phyloP scores from a whole-genome alignment of 148 eudicot species.

The Cornus suecica region DNA sequence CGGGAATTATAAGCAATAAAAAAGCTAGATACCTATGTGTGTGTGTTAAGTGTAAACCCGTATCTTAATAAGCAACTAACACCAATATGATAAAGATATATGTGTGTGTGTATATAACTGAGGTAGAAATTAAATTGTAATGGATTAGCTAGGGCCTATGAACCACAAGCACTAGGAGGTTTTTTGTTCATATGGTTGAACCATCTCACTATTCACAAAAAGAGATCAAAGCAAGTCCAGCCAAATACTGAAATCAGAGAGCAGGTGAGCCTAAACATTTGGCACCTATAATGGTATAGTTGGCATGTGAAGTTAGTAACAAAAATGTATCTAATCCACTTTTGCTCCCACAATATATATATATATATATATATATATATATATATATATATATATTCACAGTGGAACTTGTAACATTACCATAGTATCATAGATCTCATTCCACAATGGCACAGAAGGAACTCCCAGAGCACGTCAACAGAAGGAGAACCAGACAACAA shows the following conservation, averaged over 20 bases:
- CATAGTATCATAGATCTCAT: neutral
- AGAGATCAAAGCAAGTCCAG: no score
- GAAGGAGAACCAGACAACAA: slow-evolving; percentile 42
- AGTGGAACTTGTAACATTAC: no score
- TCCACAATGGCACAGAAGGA: slow-evolving; percentile 43
- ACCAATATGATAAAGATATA: no score
- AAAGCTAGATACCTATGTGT: no score
- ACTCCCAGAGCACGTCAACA: slow-evolving; percentile 16
- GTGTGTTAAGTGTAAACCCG: no score
- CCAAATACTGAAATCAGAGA: slow-evolving; percentile 8
- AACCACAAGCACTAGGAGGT: neutral
- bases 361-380: no score
- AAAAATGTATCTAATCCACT: slow-evolving; percentile 37
- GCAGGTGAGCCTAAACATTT: slow-evolving; percentile 43
- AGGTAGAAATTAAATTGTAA: no score
- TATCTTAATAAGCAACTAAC: no score
- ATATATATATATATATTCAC: neutral
- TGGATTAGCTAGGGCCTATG: slow-evolving; percentile 12
- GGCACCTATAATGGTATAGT: slow-evolving; percentile 24
- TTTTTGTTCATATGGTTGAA: no score
- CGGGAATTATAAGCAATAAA: no score
- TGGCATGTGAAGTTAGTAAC: slow-evolving; percentile 7
- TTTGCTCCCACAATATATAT: neutral
- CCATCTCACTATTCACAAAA: no score
- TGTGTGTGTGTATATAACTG: no score